Conservation (phyloP, 2,329 filamentous ascomycete species). For the Xylaria sp. region DNA sequence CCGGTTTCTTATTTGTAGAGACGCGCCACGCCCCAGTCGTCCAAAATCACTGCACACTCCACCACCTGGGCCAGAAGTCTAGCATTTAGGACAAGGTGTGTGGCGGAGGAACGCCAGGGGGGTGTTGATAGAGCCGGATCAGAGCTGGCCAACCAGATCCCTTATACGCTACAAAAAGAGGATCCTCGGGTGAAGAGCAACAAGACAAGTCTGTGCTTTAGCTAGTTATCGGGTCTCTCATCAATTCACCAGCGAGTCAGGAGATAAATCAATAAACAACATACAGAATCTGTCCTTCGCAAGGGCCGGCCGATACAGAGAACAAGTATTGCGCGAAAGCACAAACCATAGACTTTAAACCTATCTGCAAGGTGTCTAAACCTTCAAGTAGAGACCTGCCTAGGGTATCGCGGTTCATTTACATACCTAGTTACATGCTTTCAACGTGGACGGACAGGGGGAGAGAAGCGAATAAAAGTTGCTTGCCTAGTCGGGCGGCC, state of each 20-base stretch:
- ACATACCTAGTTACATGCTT: not conserved
- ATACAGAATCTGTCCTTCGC: conserved; percentile 21
- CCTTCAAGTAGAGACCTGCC: not conserved
- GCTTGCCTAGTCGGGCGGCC: conserved; percentile 41
- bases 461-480: conserved; percentile 30
- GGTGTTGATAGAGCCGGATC: conserved; percentile 31
- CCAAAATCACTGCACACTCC: conserved; percentile 47
- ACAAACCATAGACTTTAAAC: not conserved
- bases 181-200: conserved; percentile 33
- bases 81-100: conserved; percentile 41
- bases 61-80: conserved; percentile 37
- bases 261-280: conserved; percentile 10
- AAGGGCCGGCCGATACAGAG: not conserved
- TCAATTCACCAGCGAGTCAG: conserved; percentile 28
- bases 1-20: conserved; percentile 57
- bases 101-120: conserved; percentile 34
- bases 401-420: conserved; percentile 10
- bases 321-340: not conserved
- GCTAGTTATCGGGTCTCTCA: not conserved
- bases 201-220: conserved; percentile 25
- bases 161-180: conserved; percentile 26
- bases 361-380: not conserved
- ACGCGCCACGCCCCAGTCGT: conserved; percentile 47
- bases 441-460: conserved; percentile 21
- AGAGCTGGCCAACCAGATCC: conserved; percentile 38